Conservation (phyloP, 139 green algal genomes). For the Zygnema cylindricum region DNA sequence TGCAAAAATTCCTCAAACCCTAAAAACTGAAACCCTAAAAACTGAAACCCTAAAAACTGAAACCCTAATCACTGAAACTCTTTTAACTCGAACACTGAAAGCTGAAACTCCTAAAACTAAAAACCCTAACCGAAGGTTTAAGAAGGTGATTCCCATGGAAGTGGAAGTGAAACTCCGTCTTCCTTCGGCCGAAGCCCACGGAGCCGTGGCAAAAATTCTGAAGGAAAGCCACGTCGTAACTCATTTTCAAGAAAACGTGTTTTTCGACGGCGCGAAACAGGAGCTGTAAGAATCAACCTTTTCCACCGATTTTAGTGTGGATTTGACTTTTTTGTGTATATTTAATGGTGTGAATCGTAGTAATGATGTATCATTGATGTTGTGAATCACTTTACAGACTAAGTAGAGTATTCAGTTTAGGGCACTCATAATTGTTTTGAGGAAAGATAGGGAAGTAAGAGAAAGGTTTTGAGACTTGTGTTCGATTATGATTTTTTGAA, state of each 20-base stretch:
- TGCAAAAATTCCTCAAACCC: too few species aligned
- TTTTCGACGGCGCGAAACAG: conserved; percentile 85
- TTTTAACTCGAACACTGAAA: too few species aligned
- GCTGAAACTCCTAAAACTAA: too few species aligned
- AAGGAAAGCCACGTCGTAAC: conserved; percentile 45
- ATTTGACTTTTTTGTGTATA: neutral
- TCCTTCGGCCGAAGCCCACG: conserved; percentile 70
- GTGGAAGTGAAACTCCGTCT: conserved; percentile 94
- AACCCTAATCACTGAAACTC: too few species aligned
- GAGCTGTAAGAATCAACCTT: conserved; percentile 73
- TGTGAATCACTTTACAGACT: neutral
- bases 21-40: too few species aligned
- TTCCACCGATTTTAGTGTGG: neutral
- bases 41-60: too few species aligned
- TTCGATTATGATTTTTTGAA: neutral
- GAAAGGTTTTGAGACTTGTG: too few species aligned
- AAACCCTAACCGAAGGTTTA: too few species aligned
- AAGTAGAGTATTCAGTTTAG: neutral
- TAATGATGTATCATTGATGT: neutral
- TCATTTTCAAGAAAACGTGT: conserved; percentile 90
- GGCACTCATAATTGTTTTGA: neutral
- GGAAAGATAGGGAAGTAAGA: neutral
- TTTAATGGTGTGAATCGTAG: neutral
- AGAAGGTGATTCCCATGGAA: too few species aligned
- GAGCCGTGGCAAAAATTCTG: conserved; percentile 72